Conservation (phyloP, 1,139 yeast genomes). For the Taphrina sp. region DNA sequence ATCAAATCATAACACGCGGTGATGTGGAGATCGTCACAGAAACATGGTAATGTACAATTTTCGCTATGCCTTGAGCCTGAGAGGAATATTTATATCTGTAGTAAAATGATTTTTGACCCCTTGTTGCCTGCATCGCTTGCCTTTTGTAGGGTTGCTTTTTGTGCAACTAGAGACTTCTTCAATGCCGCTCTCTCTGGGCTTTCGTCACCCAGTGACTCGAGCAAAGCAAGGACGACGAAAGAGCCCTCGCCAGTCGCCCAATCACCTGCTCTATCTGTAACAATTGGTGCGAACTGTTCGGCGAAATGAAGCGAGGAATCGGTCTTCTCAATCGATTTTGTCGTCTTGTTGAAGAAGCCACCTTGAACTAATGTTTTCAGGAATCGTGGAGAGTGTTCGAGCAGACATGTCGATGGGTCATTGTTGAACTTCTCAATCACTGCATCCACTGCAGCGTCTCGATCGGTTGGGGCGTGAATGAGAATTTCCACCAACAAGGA, state of each 20-base stretch:
- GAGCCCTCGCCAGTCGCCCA: constrained; percentile 81
- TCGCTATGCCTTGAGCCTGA: no score
- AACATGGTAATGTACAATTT: no score
- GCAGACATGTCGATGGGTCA: constrained; percentile 47
- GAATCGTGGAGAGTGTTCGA: constrained; percentile 74
- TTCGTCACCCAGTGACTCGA: constrained; percentile 46
- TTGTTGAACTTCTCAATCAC: constrained; percentile 64
- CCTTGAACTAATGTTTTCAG: constrained; percentile 72
- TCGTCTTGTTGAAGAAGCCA: constrained; percentile 68
- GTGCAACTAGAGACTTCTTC: not conserved
- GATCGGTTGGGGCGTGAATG: constrained; percentile 54
- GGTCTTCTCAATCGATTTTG: constrained; percentile 52
- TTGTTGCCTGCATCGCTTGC: constrained; percentile 26
- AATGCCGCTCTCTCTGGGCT: constrained; percentile 44
- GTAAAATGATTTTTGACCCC: constrained; percentile 10
- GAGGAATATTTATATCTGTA: constrained; percentile 3
- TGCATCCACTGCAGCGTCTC: constrained; percentile 52
- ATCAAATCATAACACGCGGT: no score
- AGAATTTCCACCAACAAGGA: constrained; percentile 78
- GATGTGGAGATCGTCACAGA: no score
- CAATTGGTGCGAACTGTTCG: constrained; percentile 51
- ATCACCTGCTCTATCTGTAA: constrained; percentile 52
- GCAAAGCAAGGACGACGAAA: constrained; percentile 63
- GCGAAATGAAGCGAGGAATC: constrained; percentile 66
- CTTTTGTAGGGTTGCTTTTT: not conserved